Conservation (phyloP, 345 rosid genomes). For the Excoecaria cochinchinensis region DNA sequence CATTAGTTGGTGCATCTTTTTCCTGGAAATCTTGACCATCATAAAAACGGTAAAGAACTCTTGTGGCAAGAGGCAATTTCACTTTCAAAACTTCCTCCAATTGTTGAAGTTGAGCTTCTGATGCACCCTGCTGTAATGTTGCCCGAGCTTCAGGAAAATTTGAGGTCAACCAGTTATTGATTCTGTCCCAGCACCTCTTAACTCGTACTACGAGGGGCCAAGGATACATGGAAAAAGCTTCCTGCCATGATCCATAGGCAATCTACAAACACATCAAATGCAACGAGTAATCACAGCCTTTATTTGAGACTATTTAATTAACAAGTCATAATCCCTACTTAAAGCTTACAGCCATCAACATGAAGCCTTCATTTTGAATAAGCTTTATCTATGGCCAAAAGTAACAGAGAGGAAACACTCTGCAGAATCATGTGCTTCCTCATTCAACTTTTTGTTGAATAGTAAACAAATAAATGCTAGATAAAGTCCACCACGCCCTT, state of each 20-base stretch:
- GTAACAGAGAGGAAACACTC: neutral
- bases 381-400: neutral
- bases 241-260: conserved; percentile 69
- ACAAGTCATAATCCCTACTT: neutral
- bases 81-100: conserved; percentile 51
- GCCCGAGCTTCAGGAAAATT: conserved; percentile 73
- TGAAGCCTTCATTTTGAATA: neutral
- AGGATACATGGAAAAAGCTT: conserved; percentile 71
- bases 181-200: conserved; percentile 70
- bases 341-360: conserved; percentile 5
- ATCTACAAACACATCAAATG: conserved; percentile 27
- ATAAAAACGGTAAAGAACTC: conserved; percentile 74
- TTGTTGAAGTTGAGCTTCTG: conserved; percentile 59
- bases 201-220: conserved; percentile 76
- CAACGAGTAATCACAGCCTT: neutral
- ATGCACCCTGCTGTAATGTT: conserved; percentile 71
- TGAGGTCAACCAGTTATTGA: conserved; percentile 53
- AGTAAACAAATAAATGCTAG: too few species aligned
- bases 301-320: neutral
- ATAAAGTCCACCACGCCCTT: too few species aligned
- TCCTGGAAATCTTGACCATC: conserved; percentile 61
- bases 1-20: neutral
- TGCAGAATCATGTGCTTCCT: too few species aligned
- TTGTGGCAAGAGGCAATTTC: conserved; percentile 71
- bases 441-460: too few species aligned